phyloP scores from a whole-genome alignment of 441 rosid species.

The Erysimum pusillum region DNA sequence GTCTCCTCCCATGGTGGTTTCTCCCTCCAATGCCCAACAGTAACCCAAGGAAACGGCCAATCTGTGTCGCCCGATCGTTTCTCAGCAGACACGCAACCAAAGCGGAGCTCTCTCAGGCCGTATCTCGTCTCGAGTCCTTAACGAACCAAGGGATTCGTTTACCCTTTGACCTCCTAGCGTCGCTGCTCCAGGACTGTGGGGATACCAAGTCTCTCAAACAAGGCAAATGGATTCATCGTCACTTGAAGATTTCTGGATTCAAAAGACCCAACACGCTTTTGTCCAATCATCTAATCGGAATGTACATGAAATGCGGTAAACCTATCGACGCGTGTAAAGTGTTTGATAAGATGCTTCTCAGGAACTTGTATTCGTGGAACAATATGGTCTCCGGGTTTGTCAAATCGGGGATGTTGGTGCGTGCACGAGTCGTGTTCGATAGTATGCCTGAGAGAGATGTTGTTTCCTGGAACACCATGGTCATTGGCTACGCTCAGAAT shows the following conservation, averaged over 20 bases:
- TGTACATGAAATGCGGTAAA: constrained; percentile 65
- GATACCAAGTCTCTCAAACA: constrained; percentile 58
- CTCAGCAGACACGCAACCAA: constrained; percentile 47
- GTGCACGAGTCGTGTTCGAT: constrained; percentile 72
- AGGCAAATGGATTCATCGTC: constrained; percentile 81
- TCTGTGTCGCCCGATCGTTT: constrained; percentile 57
- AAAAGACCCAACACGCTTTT: constrained; percentile 60
- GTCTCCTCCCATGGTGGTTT: constrained; percentile 56
- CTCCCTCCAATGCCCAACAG: constrained; percentile 63
- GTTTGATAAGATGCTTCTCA: constrained; percentile 68
- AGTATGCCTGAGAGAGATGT: constrained; percentile 75
- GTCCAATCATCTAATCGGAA: constrained; percentile 63
- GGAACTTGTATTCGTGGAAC: constrained; percentile 79
- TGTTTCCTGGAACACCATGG: constrained; percentile 87
- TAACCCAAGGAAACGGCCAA: constrained; percentile 46
- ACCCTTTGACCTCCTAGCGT: constrained; percentile 57
- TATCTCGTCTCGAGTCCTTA: constrained; percentile 61
- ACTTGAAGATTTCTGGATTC: constrained; percentile 69
- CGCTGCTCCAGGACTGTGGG: constrained; percentile 58
- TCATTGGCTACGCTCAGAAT: constrained; percentile 64
- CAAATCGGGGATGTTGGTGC: constrained; percentile 65
- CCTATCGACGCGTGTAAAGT: constrained; percentile 56
- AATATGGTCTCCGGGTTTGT: constrained; percentile 74
- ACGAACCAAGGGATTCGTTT: constrained; percentile 65
- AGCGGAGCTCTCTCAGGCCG: constrained; percentile 58